A percentile compares a stretch with the other conserved stretches of the same genome.
Evolutionary conservation across 2,329 filamentous ascomycete genomes (phyloP).

Genomic region (Venturia nashicola): DNA sequence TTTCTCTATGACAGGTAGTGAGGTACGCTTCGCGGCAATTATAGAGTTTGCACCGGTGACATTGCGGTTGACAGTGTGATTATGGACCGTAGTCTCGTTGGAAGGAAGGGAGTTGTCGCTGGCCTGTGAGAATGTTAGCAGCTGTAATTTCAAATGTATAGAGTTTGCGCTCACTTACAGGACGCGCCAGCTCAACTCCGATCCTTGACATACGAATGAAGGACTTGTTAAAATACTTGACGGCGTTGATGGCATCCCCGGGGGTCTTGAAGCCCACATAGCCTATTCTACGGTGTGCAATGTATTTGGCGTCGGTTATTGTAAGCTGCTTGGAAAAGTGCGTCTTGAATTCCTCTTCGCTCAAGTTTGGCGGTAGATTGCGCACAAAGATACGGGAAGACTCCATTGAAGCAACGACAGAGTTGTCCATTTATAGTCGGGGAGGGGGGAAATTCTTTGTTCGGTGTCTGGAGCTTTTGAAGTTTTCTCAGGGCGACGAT

Average conservation of each 20-base stretch:
- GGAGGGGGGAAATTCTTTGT: background rate
- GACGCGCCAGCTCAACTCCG: conserved; percentile 72
- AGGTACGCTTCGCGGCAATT: background rate
- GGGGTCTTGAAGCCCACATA: conserved; percentile 87
- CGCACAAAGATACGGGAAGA: conserved; percentile 64
- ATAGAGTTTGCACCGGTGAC: background rate
- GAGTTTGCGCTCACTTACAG: conserved; percentile 41
- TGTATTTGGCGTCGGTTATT: conserved; percentile 86
- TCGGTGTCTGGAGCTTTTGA: background rate
- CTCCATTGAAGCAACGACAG: background rate
- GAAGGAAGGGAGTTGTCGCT: conserved; percentile 6
- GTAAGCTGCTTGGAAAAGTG: conserved; percentile 71
- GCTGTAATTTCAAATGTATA: conserved; percentile 10
- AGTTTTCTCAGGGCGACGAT: background rate
- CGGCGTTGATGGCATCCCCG: conserved; percentile 67
- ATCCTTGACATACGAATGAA: conserved; percentile 96
- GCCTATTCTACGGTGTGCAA: conserved; percentile 79
- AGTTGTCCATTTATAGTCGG: background rate
- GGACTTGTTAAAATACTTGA: conserved; percentile 90
- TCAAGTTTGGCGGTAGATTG: conserved; percentile 72
- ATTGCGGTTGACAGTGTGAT: background rate
- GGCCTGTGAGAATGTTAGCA: background rate
- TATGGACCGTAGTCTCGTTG: background rate
- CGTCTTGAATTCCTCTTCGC: conserved; percentile 72
- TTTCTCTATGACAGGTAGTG: background rate